Conservation (phyloP, 78 protist species). For the Protostelium mycophagum region DNA sequence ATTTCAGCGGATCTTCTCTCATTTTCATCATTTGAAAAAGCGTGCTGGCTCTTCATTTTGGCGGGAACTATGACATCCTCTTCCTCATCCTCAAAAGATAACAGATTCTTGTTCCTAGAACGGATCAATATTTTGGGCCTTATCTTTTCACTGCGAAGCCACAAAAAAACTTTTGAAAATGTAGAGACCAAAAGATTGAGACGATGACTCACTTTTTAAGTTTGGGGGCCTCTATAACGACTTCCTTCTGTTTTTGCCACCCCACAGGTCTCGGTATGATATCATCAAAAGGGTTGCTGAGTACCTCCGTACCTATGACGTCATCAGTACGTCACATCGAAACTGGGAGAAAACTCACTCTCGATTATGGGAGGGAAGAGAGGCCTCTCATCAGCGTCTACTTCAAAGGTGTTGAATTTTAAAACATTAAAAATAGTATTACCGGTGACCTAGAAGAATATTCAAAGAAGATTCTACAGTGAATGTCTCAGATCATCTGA, state of each 20-base stretch:
- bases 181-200: background rate
- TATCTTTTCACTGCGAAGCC: no score
- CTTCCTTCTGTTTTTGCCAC: background rate
- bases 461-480: background rate
- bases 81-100: background rate
- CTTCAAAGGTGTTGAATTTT: constrained; percentile 63
- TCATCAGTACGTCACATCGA: background rate
- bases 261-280: constrained; percentile 59
- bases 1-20: background rate
- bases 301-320: constrained; percentile 55
- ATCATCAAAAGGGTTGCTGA: constrained; percentile 87
- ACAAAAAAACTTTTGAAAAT: no score
- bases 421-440: constrained; percentile 79
- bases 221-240: background rate
- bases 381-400: constrained; percentile 80
- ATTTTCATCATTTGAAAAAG: background rate
- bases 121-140: no score
- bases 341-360: background rate
- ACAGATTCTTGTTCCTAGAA: background rate
- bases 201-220: background rate
- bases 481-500: background rate
- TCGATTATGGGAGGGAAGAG: constrained; percentile 64
- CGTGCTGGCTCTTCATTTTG: background rate
- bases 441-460: constrained; percentile 34
- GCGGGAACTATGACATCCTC: background rate